These are phyloP conservation scores for Aspergillus aculeatus DNA, from an alignment of 2,329 filamentous ascomycete species.

Conservation along the genomic window DNA sequence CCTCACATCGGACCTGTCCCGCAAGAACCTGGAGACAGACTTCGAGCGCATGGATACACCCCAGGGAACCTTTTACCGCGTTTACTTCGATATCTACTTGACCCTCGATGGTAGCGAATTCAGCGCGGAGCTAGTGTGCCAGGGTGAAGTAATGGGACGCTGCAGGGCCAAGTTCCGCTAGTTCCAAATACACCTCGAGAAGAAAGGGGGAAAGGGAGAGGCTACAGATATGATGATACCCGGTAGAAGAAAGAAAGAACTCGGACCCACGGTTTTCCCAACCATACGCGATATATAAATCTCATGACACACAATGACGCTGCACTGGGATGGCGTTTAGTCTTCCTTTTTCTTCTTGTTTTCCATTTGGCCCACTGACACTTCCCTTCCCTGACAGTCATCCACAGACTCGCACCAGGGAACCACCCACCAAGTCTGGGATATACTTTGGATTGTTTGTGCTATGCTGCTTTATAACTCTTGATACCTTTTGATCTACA, in stretches of 20 bases:
- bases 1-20: slow-evolving; percentile 90
- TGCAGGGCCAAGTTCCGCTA: slow-evolving; percentile 85
- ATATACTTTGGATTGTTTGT: slow-evolving; percentile 4
- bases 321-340: slow-evolving; percentile 19
- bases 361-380: no score
- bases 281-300: slow-evolving; percentile 1
- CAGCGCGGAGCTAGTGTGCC: slow-evolving; percentile 97
- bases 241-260: neutral
- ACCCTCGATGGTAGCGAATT: slow-evolving; percentile 97
- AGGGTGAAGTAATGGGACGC: slow-evolving; percentile 97
- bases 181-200: neutral
- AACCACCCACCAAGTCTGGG: neutral
- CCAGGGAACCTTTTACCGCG: slow-evolving; percentile 90
- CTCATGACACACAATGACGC: slow-evolving; percentile 9
- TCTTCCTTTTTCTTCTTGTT: slow-evolving; percentile 5
- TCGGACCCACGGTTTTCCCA: neutral
- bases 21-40: slow-evolving; percentile 98
- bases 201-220: slow-evolving; percentile 3
- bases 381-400: neutral
- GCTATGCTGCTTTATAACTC: slow-evolving; percentile 2
- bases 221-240: slow-evolving; percentile 4
- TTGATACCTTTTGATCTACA: slow-evolving; percentile 17
- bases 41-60: slow-evolving; percentile 99
- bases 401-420: no score
- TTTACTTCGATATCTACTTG: slow-evolving; percentile 71